Evolutionary conservation across 1,284 basidiomycete genomes (phyloP).

Genomic region (Stygiomarasmius scandens): DNA sequence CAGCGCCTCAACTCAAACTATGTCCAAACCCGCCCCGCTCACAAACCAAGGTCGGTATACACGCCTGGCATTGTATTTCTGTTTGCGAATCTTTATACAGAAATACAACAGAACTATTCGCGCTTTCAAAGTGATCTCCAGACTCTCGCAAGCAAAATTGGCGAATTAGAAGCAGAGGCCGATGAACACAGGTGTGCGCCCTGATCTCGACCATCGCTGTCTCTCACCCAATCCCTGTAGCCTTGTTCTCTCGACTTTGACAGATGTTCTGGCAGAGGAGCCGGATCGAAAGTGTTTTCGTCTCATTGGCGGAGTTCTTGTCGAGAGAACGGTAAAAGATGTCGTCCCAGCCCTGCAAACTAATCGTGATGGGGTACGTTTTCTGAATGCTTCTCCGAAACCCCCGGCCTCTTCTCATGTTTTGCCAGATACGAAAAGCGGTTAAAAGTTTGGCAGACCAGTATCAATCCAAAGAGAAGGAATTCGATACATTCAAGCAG

Average conservation of each 20-base stretch:
- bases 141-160: constrained; percentile 86
- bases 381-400: constrained; percentile 1
- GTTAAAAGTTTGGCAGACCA: constrained; percentile 77
- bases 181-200: constrained; percentile 81
- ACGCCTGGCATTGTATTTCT: constrained; percentile 9
- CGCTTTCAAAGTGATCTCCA: constrained; percentile 85
- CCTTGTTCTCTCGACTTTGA: constrained; percentile 87
- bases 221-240: constrained; percentile 44
- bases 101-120: constrained; percentile 76
- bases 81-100: constrained; percentile 57
- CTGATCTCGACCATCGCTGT: constrained; percentile 4
- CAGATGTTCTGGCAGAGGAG: constrained; percentile 75
- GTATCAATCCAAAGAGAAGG: constrained; percentile 86
- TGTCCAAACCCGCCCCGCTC: constrained; percentile 53
- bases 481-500: constrained; percentile 81
- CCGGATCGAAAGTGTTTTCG: constrained; percentile 96
- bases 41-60: constrained; percentile 68
- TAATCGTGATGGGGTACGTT: constrained; percentile 79
- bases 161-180: constrained; percentile 90
- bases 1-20: constrained; percentile 42
- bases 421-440: constrained; percentile 74
- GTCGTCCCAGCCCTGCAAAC: constrained; percentile 89
- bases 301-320: constrained; percentile 93
- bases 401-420: constrained; percentile 9
- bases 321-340: constrained; percentile 95